A percentile compares a stretch with the other conserved stretches of the same genome.
Evolutionary conservation across 495 filamentous ascomycete species (phyloP).

Genomic region (Venustampulla echinocandica): DNA sequence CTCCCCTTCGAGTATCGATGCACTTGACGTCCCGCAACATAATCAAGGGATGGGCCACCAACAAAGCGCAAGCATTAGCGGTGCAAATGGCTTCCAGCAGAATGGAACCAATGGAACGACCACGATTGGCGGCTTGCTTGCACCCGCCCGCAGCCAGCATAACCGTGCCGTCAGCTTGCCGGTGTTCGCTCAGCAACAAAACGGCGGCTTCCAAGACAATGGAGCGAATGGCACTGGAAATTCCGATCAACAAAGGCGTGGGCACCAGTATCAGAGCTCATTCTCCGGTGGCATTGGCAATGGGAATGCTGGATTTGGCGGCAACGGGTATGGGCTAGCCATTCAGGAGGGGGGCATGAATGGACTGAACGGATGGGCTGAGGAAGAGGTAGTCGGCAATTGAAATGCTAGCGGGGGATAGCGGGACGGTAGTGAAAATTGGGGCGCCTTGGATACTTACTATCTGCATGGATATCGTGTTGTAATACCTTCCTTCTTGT

Average conservation of each 20-base stretch:
- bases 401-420: neutral
- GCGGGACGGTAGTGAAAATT: neutral
- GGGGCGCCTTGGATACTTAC: slow-evolving; percentile 11
- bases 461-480: slow-evolving; percentile 20
- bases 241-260: slow-evolving; percentile 24
- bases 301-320: slow-evolving; percentile 39
- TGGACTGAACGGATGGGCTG: slow-evolving; percentile 45
- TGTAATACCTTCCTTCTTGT: slow-evolving; percentile 21
- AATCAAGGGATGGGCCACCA: slow-evolving; percentile 41
- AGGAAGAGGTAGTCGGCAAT: slow-evolving; percentile 40
- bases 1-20: slow-evolving; percentile 34
- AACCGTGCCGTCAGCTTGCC: slow-evolving; percentile 79
- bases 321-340: slow-evolving; percentile 43
- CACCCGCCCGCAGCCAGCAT: slow-evolving; percentile 65
- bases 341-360: slow-evolving; percentile 32
- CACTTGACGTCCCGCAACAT: slow-evolving; percentile 26
- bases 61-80: slow-evolving; percentile 52
- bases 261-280: slow-evolving; percentile 48
- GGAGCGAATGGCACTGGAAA: slow-evolving; percentile 29
- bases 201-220: slow-evolving; percentile 16
- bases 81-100: slow-evolving; percentile 38
- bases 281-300: slow-evolving; percentile 46
- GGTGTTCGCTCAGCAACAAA: slow-evolving; percentile 39
- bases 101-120: slow-evolving; percentile 50
- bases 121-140: slow-evolving; percentile 65